Percentiles rank a stretch among this genome's conserved stretches.
Evolutionary conservation across 2,329 filamentous ascomycete species (phyloP).

Genomic region (Dothistroma septosporum): DNA sequence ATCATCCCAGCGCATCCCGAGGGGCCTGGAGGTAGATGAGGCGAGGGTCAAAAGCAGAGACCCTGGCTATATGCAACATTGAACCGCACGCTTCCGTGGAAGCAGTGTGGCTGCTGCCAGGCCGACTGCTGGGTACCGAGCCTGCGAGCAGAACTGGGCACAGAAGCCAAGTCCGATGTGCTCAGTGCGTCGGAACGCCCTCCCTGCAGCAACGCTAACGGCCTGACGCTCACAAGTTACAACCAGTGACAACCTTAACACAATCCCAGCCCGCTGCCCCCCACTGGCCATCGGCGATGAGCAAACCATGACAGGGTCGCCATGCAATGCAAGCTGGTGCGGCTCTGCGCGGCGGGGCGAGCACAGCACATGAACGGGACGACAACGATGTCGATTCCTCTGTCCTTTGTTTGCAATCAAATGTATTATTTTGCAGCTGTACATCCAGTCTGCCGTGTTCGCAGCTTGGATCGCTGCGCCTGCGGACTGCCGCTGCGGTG

Average conservation of each 20-base stretch:
- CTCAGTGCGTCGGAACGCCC: conserved; percentile 1
- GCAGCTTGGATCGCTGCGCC: conserved; percentile 1
- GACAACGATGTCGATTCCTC: not conserved
- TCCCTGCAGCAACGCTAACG: conserved; percentile 2
- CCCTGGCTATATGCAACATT: conserved; percentile 5
- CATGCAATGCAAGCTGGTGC: not conserved
- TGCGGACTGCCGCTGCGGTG: conserved; percentile 1
- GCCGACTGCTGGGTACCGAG: not conserved
- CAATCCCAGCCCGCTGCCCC: not conserved
- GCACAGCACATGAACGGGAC: not conserved
- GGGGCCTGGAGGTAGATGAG: conserved; percentile 11
- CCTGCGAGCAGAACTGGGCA: conserved; percentile 4
- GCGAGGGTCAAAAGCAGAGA: conserved; percentile 5
- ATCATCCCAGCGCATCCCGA: conserved; percentile 18
- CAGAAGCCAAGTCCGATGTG: not conserved
- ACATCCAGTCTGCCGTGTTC: not conserved
- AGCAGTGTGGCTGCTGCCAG: not conserved
- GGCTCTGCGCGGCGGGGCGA: not conserved
- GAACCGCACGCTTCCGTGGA: conserved; percentile 4
- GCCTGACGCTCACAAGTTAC: not conserved
- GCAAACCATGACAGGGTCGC: conserved; percentile 3
- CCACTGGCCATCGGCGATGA: conserved; percentile 1
- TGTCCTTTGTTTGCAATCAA: not conserved
- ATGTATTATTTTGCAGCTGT: not conserved
- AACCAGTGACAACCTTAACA: conserved; percentile 3